These are phyloP conservation scores for Aspergillus mulundensis DNA, from an alignment of 495 filamentous ascomycete species.

Conservation along the genomic window DNA sequence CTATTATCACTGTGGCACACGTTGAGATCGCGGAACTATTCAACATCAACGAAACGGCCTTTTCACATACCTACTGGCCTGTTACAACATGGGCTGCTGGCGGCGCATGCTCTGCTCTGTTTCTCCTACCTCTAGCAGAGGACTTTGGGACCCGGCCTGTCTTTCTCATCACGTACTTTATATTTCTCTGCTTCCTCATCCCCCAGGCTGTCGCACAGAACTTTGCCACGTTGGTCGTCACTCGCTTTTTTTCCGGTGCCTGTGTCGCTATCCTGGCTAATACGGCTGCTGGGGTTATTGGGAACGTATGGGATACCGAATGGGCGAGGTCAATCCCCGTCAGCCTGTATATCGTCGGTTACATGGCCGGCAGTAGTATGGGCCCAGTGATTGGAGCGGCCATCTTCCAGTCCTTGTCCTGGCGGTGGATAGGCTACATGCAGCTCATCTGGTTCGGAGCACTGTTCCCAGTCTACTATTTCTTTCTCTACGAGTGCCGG, in stretches of 20 bases:
- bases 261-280: slow-evolving; percentile 44
- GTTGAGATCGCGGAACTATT: slow-evolving; percentile 36
- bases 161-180: slow-evolving; percentile 28
- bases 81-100: slow-evolving; percentile 49
- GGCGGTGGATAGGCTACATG: slow-evolving; percentile 49
- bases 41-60: slow-evolving; percentile 39
- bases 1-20: slow-evolving; percentile 42
- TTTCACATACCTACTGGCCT: slow-evolving; percentile 52
- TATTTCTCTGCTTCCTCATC: slow-evolving; percentile 19
- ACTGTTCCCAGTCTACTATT: slow-evolving; percentile 35
- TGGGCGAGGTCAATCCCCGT: slow-evolving; percentile 40
- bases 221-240: slow-evolving; percentile 19
- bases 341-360: slow-evolving; percentile 40
- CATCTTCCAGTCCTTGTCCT: slow-evolving; percentile 35
- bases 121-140: slow-evolving; percentile 51
- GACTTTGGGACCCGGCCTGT: slow-evolving; percentile 45
- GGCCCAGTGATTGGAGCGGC: slow-evolving; percentile 47
- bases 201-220: slow-evolving; percentile 22
- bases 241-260: slow-evolving; percentile 21
- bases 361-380: slow-evolving; percentile 40
- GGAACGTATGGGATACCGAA: slow-evolving; percentile 45
- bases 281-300: slow-evolving; percentile 41
- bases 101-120: slow-evolving; percentile 40
- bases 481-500: slow-evolving; percentile 42
- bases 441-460: slow-evolving; percentile 44